A percentile compares a stretch with the other conserved stretches of the same genome.
phyloP scores from a whole-genome alignment of 768 basidiomycete genomes.

The Amanita thiersii region DNA sequence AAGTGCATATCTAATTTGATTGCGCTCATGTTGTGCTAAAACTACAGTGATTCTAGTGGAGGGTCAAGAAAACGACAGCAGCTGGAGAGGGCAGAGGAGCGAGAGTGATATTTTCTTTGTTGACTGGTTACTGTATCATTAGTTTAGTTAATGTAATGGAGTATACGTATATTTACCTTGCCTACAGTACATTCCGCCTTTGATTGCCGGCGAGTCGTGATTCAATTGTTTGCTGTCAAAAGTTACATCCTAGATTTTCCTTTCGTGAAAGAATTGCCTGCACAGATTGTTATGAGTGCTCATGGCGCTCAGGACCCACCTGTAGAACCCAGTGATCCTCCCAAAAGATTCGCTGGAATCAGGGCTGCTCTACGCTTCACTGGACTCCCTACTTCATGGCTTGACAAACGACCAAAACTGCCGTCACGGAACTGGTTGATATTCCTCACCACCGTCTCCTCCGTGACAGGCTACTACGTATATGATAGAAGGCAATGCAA shows the following conservation, averaged over 20 bases:
- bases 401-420: conserved; percentile 76
- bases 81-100: conserved; percentile 48
- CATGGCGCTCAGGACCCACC: conserved; percentile 10
- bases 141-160: background rate
- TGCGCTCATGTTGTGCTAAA: background rate
- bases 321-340: conserved; percentile 1
- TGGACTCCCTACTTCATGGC: conserved; percentile 66
- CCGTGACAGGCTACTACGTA: conserved; percentile 62
- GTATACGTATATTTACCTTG: background rate
- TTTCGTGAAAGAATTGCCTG: too few relatives aligned
- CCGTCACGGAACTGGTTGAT: conserved; percentile 94
- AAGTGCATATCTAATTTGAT: conserved; percentile 18
- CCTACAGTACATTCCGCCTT: background rate
- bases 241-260: too few relatives aligned
- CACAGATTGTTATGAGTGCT: background rate
- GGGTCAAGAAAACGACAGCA: conserved; percentile 64
- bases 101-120: conserved; percentile 19
- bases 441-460: conserved; percentile 73
- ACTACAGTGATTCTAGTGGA: conserved; percentile 25
- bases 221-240: too few relatives aligned
- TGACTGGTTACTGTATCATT: conserved; percentile 9
- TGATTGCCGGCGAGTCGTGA: too few relatives aligned
- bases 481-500: conserved; percentile 86
- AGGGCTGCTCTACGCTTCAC: conserved; percentile 59
- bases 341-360: conserved; percentile 36